phyloP scores from a whole-genome alignment of 768 basidiomycete species.

The Trametes meyenii region DNA sequence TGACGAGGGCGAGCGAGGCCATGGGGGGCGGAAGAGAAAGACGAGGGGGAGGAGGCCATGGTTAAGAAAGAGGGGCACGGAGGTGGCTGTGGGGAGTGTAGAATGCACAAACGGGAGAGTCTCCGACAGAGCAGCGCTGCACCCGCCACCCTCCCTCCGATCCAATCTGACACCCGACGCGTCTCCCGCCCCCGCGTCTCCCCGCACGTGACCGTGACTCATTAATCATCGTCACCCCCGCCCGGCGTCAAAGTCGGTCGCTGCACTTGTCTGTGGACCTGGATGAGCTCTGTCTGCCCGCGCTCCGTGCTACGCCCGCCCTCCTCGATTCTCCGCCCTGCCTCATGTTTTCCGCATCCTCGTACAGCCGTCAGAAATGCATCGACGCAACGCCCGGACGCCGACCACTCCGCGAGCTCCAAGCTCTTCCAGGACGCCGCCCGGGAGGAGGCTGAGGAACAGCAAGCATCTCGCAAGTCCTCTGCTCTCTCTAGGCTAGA shows the following conservation, averaged over 20 bases:
- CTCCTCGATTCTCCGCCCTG: neutral
- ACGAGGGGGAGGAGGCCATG: neutral
- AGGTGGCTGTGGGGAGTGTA: conserved; percentile 7
- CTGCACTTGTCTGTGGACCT: conserved; percentile 18
- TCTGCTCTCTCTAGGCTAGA: conserved; percentile 38
- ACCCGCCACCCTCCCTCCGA: neutral
- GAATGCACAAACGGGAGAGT: conserved; percentile 4
- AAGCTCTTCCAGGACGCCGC: conserved; percentile 71
- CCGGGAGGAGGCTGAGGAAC: conserved; percentile 50
- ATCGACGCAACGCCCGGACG: neutral
- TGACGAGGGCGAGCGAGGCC: neutral
- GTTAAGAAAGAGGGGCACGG: conserved; percentile 5
- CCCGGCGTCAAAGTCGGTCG: neutral
- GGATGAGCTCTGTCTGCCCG: conserved; percentile 23
- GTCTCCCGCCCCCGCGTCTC: neutral
- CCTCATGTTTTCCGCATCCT: conserved; percentile 2
- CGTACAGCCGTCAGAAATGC: neutral
- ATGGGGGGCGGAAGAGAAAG: conserved; percentile 1
- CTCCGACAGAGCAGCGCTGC: neutral
- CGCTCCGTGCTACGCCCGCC: conserved; percentile 11
- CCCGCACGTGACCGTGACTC: conserved; percentile 18
- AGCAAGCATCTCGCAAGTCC: conserved; percentile 18
- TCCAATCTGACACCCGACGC: neutral
- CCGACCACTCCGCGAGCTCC: conserved; percentile 46
- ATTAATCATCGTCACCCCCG: conserved; percentile 2